Evolutionary conservation across 192 early-diverging fungal species (phyloP).

Genomic region (Coemansia sp.): DNA sequence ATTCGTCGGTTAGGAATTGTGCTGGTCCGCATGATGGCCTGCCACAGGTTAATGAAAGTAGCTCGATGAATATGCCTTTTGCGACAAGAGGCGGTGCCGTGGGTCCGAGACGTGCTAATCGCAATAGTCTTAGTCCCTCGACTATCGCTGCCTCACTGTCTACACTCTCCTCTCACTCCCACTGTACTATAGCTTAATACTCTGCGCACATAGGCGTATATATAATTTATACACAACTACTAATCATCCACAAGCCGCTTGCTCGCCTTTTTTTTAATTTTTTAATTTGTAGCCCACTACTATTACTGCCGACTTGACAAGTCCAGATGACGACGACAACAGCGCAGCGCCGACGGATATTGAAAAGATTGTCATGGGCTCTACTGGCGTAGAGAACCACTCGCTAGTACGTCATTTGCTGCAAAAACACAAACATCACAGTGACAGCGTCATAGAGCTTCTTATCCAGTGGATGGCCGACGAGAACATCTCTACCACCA

Average conservation of each 20-base stretch:
- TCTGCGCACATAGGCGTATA: neutral
- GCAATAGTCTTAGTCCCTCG: neutral
- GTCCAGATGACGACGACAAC: constrained; percentile 21
- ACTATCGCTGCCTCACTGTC: neutral
- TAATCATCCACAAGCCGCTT: neutral
- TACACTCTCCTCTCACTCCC: neutral
- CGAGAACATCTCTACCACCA: neutral
- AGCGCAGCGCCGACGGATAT: constrained; percentile 22
- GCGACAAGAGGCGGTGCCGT: neutral
- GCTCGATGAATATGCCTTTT: neutral
- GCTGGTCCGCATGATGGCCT: constrained; percentile 64
- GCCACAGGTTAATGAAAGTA: constrained; percentile 61
- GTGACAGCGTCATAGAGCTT: constrained; percentile 59
- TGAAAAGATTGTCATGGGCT: constrained; percentile 63
- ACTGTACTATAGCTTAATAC: constrained; percentile 14
- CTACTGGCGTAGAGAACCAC: constrained; percentile 58
- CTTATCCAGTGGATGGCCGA: constrained; percentile 54
- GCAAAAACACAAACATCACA: constrained; percentile 46
- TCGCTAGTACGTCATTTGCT: constrained; percentile 58
- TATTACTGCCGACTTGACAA: neutral
- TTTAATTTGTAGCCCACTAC: constrained; percentile 18
- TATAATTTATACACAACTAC: neutral
- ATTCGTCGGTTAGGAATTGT: constrained; percentile 72
- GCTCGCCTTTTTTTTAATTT: neutral
- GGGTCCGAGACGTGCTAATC: neutral